Evolutionary conservation across 768 basidiomycete genomes (phyloP), one percentile per base, ranked within the genome.

Genomic region (Hericium coralloides): DNA sequence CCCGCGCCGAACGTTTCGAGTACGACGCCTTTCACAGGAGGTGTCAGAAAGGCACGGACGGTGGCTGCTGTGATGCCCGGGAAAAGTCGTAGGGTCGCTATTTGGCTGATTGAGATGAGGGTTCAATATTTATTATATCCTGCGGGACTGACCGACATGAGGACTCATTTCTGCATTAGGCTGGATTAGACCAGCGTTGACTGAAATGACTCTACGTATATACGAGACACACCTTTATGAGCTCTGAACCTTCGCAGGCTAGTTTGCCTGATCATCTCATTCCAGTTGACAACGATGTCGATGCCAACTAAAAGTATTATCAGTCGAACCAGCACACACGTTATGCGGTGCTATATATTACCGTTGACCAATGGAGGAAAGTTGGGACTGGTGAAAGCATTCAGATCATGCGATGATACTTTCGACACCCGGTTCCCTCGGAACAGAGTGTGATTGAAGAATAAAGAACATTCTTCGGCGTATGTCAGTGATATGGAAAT

Each of bases 1-100:
- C 95, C 95, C 1, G 92, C 85, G 7, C 95, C 95, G 68, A 91
- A 98, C 2, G 89, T 92, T 67, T 95, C 91, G 1, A 98, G 75
- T 10, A 98, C 86, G 2, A 94, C 85, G 3, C 93, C 94, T 31
- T 78, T 80, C 8, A 85, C 81, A 4, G 88, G 86, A 12, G 87
- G 83, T 50, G 74, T 76, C 15, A 92, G 78, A 66, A 94, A 94
- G 3, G 88, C 85, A 17, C 76, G 83, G 49, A 94, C 73, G 3
- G 89, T 90, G 10, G 80, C 74, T 0, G 81, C 78, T 14, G 87
- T 83, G 59, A 95, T 92, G 18, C 93, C 93, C 4, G 92, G 92
- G 63, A 94, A 95, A 2, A 95, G 74, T 22, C 92, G 87, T 31
- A 94, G 72, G 22, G 85, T 87, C 12, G 88, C 91, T 91, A 55